A percentile compares a stretch with the other conserved stretches of the same genome.
These are phyloP conservation scores for Paragyromitra xinjiangensis DNA, from an alignment of 495 filamentous ascomycete genomes.

Conservation along the genomic window DNA sequence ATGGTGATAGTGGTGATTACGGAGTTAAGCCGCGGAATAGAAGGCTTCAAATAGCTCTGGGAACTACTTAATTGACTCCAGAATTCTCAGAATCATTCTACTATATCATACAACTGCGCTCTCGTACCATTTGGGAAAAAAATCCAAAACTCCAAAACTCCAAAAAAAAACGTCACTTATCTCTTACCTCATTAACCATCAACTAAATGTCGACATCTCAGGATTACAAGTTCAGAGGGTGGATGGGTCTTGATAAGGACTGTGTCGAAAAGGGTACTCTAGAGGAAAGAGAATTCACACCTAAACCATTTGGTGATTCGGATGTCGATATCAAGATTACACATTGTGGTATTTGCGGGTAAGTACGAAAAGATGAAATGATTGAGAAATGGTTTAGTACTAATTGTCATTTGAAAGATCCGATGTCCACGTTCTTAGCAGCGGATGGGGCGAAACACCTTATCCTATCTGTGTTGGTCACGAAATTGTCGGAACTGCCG, in stretches of 20 bases:
- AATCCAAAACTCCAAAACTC: background rate
- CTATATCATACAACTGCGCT: background rate
- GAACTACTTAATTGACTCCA: background rate
- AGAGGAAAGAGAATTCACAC: conserved; percentile 73
- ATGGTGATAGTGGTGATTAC: conserved; percentile 22
- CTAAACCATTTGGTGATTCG: conserved; percentile 79
- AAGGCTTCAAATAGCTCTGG: conserved; percentile 31
- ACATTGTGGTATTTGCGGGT: conserved; percentile 85
- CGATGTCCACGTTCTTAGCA: conserved; percentile 78
- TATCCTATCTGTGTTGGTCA: conserved; percentile 83
- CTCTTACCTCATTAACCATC: conserved; percentile 1
- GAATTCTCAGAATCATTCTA: background rate
- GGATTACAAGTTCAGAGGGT: conserved; percentile 77
- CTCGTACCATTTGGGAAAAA: too few species aligned
- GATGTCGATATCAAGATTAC: conserved; percentile 81
- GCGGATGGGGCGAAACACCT: conserved; percentile 73
- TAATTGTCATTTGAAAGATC: conserved; percentile 51
- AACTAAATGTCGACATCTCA: conserved; percentile 23
- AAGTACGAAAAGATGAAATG: conserved; percentile 1
- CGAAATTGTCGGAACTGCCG: conserved; percentile 82
- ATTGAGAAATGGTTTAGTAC: background rate
- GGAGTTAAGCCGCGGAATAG: conserved; percentile 12
- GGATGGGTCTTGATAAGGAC: conserved; percentile 73
- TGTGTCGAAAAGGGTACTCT: conserved; percentile 72
- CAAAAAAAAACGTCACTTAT: conserved; percentile 9